Conservation (phyloP, 2,329 filamentous ascomycete species). For the Tolypocladium paradoxum region DNA sequence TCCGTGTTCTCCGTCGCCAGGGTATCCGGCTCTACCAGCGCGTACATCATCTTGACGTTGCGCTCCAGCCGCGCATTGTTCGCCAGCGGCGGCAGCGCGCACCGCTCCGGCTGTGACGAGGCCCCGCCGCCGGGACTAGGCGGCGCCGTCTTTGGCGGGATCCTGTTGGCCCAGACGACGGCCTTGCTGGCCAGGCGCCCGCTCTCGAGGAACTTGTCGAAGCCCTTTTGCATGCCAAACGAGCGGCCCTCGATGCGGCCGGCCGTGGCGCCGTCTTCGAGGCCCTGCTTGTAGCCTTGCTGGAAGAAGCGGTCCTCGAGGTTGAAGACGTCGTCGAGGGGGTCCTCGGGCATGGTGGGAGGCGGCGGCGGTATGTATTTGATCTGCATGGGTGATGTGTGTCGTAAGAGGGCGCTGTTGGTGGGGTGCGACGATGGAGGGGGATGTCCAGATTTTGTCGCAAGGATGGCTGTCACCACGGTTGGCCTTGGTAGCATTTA, state of each 20-base stretch:
- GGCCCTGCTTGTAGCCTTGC: slow-evolving; percentile 68
- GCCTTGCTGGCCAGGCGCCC: slow-evolving; percentile 70
- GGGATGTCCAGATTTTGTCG: not conserved
- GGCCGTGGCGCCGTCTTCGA: slow-evolving; percentile 62
- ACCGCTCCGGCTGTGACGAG: slow-evolving; percentile 1
- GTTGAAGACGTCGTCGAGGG: slow-evolving; percentile 46
- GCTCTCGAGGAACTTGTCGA: slow-evolving; percentile 79
- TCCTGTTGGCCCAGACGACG: slow-evolving; percentile 71
- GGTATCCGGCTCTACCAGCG: slow-evolving; percentile 67
- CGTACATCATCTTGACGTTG: slow-evolving; percentile 65
- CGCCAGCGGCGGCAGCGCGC: slow-evolving; percentile 31
- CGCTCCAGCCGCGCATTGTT: slow-evolving; percentile 59
- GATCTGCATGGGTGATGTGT: not conserved
- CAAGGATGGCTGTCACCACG: too few species aligned
- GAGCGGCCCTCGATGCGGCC: slow-evolving; percentile 82
- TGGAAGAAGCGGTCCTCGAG: slow-evolving; percentile 65
- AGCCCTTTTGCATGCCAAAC: slow-evolving; percentile 85
- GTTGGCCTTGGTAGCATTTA: not conserved
- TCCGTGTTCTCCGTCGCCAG: slow-evolving; percentile 76
- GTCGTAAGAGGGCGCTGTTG: not conserved
- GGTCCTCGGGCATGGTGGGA: slow-evolving; percentile 22
- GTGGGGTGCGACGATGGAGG: not conserved
- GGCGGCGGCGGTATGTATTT: not conserved
- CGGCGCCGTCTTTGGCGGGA: slow-evolving; percentile 24
- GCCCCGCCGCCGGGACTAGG: not conserved